Evolutionary conservation across 345 rosid genomes (phyloP), one percentile per base, ranked within the genome.

Genomic region (Jatropha curcas): DNA sequence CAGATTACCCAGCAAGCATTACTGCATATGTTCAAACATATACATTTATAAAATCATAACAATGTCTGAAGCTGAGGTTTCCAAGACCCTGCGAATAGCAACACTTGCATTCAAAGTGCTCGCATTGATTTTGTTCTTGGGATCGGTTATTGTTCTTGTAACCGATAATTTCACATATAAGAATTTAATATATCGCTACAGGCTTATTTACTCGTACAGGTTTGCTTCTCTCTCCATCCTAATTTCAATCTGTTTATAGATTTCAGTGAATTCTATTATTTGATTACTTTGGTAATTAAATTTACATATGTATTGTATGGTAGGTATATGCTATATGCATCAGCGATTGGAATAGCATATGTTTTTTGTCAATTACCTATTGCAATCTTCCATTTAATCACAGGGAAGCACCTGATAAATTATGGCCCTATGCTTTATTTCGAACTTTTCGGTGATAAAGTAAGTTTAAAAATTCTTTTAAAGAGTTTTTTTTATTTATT

Each of bases 121-220:
- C 25, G 27, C 72, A 41, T 7, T 69, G 12, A 37, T 70, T 57
- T 55, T 70, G 14, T 39, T 57, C 7, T 37, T 57, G 20, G 17
- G 53, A 16, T 37, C 73, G 17, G 51, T 57, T 13, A 19, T 17
- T 31, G 33, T 41, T 55, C 25, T 69, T 2, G 51, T 25, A 37
- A 57, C 39, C 19, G 61, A 53, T 58, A n/a, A 61, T 20, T 61
- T 24, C 10, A 69, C 48, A 14, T 56, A 55, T 56, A 56, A 24
- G 25, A 52, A 55, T 22, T 35, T 56, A 34, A 70, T 65, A 13
- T 17, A 41, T 67, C 46, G 71, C 64, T 39, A 37, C 16, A 57
- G 41, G 61, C 4, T 14, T 48, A 1, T 48, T n/a, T 48, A 3
- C n/a, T 45, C 17, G 20, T 48, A 16, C 17, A 45, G 50, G 50